Conservation (phyloP, 1,284 basidiomycete genomes). For the Ustilago curta region DNA sequence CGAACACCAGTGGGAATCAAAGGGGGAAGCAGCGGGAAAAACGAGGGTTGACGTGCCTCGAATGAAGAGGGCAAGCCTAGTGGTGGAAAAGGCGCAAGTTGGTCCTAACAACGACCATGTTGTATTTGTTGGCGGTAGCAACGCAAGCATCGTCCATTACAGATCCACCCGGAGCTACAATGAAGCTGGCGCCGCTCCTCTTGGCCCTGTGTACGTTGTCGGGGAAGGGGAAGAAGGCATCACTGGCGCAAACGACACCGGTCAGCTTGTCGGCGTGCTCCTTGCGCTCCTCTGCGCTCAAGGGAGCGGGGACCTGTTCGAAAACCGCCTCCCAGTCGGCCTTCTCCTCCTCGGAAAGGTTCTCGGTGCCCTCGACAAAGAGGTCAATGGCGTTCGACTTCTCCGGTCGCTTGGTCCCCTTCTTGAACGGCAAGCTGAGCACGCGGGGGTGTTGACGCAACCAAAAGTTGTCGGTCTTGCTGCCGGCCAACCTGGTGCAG, state of each 20-base stretch:
- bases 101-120: conserved; percentile 67
- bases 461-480: conserved; percentile 99
- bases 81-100: conserved; percentile 68
- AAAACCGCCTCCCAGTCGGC: conserved; percentile 92
- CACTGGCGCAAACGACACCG: conserved; percentile 90
- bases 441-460: conserved; percentile 94
- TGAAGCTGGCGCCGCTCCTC: conserved; percentile 89
- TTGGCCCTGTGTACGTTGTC: conserved; percentile 95
- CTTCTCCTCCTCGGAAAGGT: conserved; percentile 74
- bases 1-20: not conserved
- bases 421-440: conserved; percentile 91
- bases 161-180: conserved; percentile 93
- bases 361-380: conserved; percentile 82
- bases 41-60: not conserved
- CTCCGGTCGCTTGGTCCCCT: conserved; percentile 95
- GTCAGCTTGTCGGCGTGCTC: conserved; percentile 69
- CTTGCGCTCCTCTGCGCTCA: conserved; percentile 79
- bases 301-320: conserved; percentile 78
- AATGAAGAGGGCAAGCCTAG: conserved; percentile 25
- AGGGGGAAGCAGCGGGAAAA: not conserved
- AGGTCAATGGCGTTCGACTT: conserved; percentile 98
- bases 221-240: conserved; percentile 99
- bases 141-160: conserved; percentile 84
- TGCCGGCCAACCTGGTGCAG: conserved; percentile 96
- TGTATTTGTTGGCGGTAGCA: conserved; percentile 63